A percentile compares a stretch with the other conserved stretches of the same genome.
Evolutionary conservation across 83 land plant genomes (phyloP).

Genomic region (Isoetes engelmannii): DNA sequence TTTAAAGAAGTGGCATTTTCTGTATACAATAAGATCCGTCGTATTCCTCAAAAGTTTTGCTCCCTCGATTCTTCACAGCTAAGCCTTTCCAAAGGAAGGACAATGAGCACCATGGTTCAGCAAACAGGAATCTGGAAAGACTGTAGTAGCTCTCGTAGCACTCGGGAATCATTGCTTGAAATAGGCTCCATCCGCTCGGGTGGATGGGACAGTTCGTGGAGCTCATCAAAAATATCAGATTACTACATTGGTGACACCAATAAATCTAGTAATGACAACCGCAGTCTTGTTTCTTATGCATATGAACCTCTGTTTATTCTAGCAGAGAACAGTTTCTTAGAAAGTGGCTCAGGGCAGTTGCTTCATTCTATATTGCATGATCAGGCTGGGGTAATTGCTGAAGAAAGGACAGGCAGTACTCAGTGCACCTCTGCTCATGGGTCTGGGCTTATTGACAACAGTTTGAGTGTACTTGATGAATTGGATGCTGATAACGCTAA

Average conservation of each 20-base stretch:
- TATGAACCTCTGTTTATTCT: conserved; percentile 94
- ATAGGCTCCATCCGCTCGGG: conserved; percentile 38
- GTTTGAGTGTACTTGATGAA: conserved; percentile 14
- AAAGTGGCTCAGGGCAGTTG: conserved; percentile 35
- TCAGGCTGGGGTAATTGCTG: neutral
- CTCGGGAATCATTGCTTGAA: conserved; percentile 41
- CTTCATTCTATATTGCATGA: conserved; percentile 29
- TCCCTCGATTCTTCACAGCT: conserved; percentile 13
- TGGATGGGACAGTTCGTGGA: conserved; percentile 70
- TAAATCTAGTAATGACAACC: conserved; percentile 28
- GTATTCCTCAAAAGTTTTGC: conserved; percentile 44
- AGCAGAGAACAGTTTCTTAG: conserved; percentile 68
- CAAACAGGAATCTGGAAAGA: conserved; percentile 88
- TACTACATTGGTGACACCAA: conserved; percentile 31
- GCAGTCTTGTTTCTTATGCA: conserved; percentile 46
- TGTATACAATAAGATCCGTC: conserved; percentile 82
- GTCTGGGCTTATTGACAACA: conserved; percentile 32
- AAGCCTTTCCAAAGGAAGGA: neutral
- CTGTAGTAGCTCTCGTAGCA: conserved; percentile 24
- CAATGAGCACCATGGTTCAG: conserved; percentile 28
- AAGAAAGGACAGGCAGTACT: conserved; percentile 24
- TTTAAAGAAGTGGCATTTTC: conserved; percentile 88
- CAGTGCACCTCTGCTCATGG: conserved; percentile 31
- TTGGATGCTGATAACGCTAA: conserved; percentile 22
- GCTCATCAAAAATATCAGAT: conserved; percentile 39